Evolutionary conservation across 495 filamentous ascomycete genomes (phyloP), one percentile per base, ranked within the genome.

Genomic region (Haplographium delicatum): DNA sequence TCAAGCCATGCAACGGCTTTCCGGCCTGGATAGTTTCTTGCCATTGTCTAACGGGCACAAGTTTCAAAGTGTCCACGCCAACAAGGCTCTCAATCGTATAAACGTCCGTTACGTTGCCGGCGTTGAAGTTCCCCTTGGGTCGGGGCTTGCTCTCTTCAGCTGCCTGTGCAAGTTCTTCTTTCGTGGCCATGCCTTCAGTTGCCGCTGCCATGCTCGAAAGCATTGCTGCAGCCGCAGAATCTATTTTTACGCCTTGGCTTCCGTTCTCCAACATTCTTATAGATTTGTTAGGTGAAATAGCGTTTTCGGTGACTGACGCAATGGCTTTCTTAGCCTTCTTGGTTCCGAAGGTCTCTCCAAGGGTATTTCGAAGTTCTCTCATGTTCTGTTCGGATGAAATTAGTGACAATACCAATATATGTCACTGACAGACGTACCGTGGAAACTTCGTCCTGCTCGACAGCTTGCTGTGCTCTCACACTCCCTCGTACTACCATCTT

Each of bases 301-400:
- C 86, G 56, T 95, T 95, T 61, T 88, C 81, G 19, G 86, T 83
- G 42, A 85, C 70, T 26, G 84, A 82, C 22, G 77, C 78, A 51
- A 91, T 81, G 1, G 85, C 85, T 68, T 95, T 95, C 73, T 86
- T 85, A 2, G 94, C 82, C 70, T 94, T 94, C 71, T 89, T 94
- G 27, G 89, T 95, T 56, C 93, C 94, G 70, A 98, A 98, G 41
- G 84, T 82, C 59, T 88, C 79, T 53, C 89, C 93, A 4, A 98
- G 83, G 28, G 81, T 79, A 37, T 79, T 83, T 53, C 80, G 80
- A 61, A 74, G 72, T 23, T 79, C 75, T 58, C 75, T 69, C 58
- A 78, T 72, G 33, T 72, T 78, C 74, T 80, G 63, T 65, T 59
- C 28, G 39, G 4, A 23, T 16, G 5, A 16, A 7, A 37, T 57